Evolutionary conservation across 1,139 yeast species (phyloP), one percentile per base, ranked within the genome.

Genomic region (Martiniozyma asiatica): DNA sequence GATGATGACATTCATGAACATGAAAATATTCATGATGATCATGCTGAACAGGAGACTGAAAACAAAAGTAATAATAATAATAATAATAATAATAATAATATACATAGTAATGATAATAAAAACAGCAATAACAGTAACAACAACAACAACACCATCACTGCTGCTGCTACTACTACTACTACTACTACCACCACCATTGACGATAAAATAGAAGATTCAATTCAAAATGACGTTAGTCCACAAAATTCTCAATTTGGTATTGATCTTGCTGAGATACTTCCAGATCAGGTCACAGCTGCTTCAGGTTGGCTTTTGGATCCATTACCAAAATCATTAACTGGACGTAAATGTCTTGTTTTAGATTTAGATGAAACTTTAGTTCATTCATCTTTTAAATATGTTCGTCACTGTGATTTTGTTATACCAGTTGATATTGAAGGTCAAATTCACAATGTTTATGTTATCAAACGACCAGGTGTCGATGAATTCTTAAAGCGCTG

Each of bases 301-400:
- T 48, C 79, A 5, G 84, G 80, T 4, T 70, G 69, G 59, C 66
- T 89, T 25, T 61, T 89, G 40, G 73, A 79, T 25, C 67, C 74
- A 2, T 55, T 62, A n/a, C 49, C 61, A 14, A 44, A 51, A 4
- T 48, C 51, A 10, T 55, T 73, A 31, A 44, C 53, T 25, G 69
- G 71, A 35, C 75, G 80, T 36, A 89, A 89, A 55, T 87, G 97
- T 53, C 68, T 89, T 29, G 82, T 89, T 13, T 63, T 89, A 35
- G 99, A 89, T 55, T 63, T 89, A 42, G 99, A 89, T 55, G 99
- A 89, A 57, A 89, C 99, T 2, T 66, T 89, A 39, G 98, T 89
- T 16, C 99, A 89, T 53, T 82, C 95, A 2, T 80, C 94, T 6
- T 89, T 89, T 63, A 87, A 89, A 55, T 84, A 78, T 53, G 68